Base-by-base conservation (phyloP, 2,329 filamentous ascomycete species). In the Exophiala dermatitidis region DNA sequence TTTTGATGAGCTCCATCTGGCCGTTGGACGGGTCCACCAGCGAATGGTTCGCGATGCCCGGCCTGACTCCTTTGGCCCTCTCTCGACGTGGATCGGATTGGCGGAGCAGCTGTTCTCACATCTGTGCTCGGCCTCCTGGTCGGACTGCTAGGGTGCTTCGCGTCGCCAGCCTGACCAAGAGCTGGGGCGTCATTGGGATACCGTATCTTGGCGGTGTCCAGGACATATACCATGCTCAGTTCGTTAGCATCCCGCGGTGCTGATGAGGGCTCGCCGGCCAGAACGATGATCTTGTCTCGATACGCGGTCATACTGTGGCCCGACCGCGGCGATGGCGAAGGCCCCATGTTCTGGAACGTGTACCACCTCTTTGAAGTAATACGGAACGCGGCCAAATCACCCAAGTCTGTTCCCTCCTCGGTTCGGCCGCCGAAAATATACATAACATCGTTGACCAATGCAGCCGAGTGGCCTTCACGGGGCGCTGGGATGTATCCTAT, bases 341-440 rank as follows among this genome's bases (percentile, higher is more conserved):
- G 90, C 0, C 93, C 93, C 93, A 98, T 98, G 67, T 98, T 98
- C 67, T 98, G 93, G 71, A 98, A 98, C 34, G 93, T 98, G 69
- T 97, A 98, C 93, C 93, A 98, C 55, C 93, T 82, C 60, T 88
- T 84, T 7, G 90, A 90, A 0, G 85, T 82, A 63, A 88, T 88
- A 46, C 83, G 78, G 69, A 88, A 88, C 6, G 93, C 93, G 2
- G 93, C 91, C 41, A 98, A 77, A 69, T 98, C 93, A 33, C 91
- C 93, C 3, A 98, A 75, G 67, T 98, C 93, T 30, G 84, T 82
- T 1, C 93, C 93, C 62, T 97, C 90, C 66, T 96, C 89, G 0
- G 90, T 96, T 55, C 93, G 86, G 42, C 93, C 93, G 62, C 94
- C 94, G 69, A 98, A 98, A 57, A 98, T 84, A 73, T 98, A 98